Base-by-base conservation (phyloP, 1,139 yeast genomes). In the Candida pseudoviswanathii region DNA sequence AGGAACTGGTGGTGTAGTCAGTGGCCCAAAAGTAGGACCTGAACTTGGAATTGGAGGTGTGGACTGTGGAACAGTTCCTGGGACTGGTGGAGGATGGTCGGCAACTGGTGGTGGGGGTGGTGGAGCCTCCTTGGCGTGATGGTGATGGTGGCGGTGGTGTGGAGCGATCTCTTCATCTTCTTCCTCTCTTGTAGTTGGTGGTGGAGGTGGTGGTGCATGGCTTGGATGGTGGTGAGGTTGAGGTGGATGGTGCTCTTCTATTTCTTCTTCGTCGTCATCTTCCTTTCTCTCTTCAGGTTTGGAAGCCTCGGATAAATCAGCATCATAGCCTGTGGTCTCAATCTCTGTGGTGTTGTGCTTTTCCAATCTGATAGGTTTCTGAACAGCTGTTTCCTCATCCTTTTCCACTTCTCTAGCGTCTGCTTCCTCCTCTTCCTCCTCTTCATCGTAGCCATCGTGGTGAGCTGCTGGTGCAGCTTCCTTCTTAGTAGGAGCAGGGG, bases 261-360 rank as follows among this genome's bases (percentile, higher is more conserved):
- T 21, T 5, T 41, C 46, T 24, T 42, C 29, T 46, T 44, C 44
- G 47, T 52, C 55, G 37, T 41, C 53, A 47, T 11, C 45, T 44
- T 43, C 46, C 29, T 37, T 59, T 26, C 41, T 37, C 6, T 42
- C 44, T 33, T 42, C 37, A 1, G 54, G 51, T 50, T 52, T 63
- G 9, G 67, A 61, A 39, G 63, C 59, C 54, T 73, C 78, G 7
- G 77, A 72, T 25, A 67, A 57, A 48, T 75, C 80, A 2, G 81
- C 78, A 37, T 75, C 80, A 52, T 75, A 75, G 0, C 79, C 80
- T 4, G 77, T 65, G 5, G 61, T 63, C 51, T 71, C 77, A 2
- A 61, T 51, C 5, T 72, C 78, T 3, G 64, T 43, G 7, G 50
- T 41, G n/a, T 43, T 46, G 25, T 49, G 49, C 32, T 47, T 52